Evolutionary conservation across 257 asterid species (phyloP).

Genomic region (Plantago major): DNA sequence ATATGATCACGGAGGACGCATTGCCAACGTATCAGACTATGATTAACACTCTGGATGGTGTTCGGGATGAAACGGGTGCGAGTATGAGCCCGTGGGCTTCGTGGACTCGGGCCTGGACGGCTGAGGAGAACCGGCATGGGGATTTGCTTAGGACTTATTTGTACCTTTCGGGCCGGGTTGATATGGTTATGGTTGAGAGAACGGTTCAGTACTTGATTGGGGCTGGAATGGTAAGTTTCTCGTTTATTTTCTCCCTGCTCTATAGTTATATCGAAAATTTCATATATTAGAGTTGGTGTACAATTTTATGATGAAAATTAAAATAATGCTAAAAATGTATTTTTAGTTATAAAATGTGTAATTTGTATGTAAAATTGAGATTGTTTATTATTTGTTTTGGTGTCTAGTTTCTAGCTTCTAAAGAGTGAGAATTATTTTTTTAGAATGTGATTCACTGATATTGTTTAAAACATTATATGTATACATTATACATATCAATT

Average conservation of each 20-base stretch:
- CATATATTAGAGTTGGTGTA: too few relatives aligned
- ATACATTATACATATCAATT: too few relatives aligned
- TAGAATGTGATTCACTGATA: too few relatives aligned
- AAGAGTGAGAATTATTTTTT: too few relatives aligned
- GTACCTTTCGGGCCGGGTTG: conserved; percentile 40
- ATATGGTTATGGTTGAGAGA: conserved; percentile 37
- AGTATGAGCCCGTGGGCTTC: conserved; percentile 40
- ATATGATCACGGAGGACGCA: conserved; percentile 34
- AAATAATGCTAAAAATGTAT: too few relatives aligned
- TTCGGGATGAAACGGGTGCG: conserved; percentile 26
- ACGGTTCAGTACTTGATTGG: conserved; percentile 38
- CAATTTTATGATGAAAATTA: too few relatives aligned
- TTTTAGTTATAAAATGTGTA: too few relatives aligned
- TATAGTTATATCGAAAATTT: too few relatives aligned
- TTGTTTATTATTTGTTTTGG: too few relatives aligned
- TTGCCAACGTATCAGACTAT: conserved; percentile 34
- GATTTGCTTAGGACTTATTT: conserved; percentile 33
- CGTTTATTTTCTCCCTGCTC: neutral
- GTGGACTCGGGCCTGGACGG: conserved; percentile 41
- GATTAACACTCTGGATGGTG: conserved; percentile 21
- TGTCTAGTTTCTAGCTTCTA: too few relatives aligned
- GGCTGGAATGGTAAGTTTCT: conserved; percentile 31
- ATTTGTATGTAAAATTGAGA: too few relatives aligned
- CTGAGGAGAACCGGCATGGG: conserved; percentile 40
- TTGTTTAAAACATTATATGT: too few relatives aligned